Evolutionary conservation across 805 yeast species (phyloP), one percentile per base, ranked within the genome.

Genomic region (Metschnikowia orientalis): DNA sequence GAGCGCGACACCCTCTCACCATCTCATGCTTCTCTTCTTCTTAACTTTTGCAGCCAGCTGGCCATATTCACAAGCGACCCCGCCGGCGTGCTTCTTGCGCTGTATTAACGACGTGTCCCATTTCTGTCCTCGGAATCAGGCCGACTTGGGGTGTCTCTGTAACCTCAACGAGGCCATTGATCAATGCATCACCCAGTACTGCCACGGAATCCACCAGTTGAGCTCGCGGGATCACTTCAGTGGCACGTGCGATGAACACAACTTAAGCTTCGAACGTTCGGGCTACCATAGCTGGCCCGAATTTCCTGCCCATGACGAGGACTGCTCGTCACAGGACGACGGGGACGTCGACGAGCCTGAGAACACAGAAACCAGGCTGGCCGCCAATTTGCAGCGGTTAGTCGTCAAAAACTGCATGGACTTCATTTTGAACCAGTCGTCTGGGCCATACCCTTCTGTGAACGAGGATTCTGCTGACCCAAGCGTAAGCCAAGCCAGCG

Each of bases 21-120:
- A n/a, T n/a, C n/a, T n/a, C n/a, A n/a, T n/a, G n/a, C n/a, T n/a
- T n/a, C n/a, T n/a, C n/a, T n/a, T n/a, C n/a, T n/a, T n/a, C n/a
- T n/a, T n/a, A n/a, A n/a, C n/a, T n/a, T n/a, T n/a, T n/a, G n/a
- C n/a, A n/a, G n/a, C n/a, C n/a, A 30, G 8, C 11, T 30, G 8
- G 47, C 28, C 5, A 15, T 23, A n/a, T n/a, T n/a, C n/a, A n/a
- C n/a, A n/a, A 9, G 66, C 71, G 13, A 67, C 75, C 0, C 75
- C 77, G 3, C 78, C 77, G 7, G 74, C 75, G 7, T 72, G 78
- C 42, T 65, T 70, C 41, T 42, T 71, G 12, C 43, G 63, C 22
- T 72, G 78, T 46, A 41, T 67, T 23, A 58, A 57, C 34, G 60
- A 50, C 13, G 48, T 69, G 5, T 42, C 74, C 8, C 48, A 50